phyloP scores from a whole-genome alignment of 169 alveolate genomes.

The Plasmodium inui region DNA sequence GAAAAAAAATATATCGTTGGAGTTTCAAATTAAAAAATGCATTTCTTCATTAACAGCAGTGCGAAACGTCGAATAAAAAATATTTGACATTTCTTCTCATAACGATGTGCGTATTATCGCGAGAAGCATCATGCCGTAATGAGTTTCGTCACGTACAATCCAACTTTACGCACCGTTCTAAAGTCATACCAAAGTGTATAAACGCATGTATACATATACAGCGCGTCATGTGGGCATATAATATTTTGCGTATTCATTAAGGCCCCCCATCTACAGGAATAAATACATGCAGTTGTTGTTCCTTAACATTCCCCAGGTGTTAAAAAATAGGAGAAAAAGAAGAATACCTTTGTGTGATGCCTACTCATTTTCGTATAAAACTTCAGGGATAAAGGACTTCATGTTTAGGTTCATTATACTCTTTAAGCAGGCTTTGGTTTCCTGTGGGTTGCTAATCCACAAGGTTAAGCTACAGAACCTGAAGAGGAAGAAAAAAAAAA shows the following conservation, averaged over 20 bases:
- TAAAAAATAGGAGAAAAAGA: neutral
- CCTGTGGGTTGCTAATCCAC: conserved; percentile 78
- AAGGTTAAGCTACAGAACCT: conserved; percentile 76
- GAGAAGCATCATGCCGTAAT: neutral
- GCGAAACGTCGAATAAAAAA: neutral
- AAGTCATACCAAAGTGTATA: neutral
- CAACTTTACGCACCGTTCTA: neutral
- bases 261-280: neutral
- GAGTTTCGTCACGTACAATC: neutral
- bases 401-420: conserved; percentile 54
- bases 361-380: conserved; percentile 41
- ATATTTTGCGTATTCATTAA: neutral
- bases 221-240: neutral
- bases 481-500: neutral
- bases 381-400: conserved; percentile 63
- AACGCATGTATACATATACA: neutral
- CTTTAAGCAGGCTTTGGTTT: conserved; percentile 76
- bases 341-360: neutral
- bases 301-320: neutral
- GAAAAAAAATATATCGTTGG: neutral
- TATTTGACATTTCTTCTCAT: conserved; percentile 4
- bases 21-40: neutral
- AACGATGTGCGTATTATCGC: neutral
- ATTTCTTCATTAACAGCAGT: neutral
- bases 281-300: neutral